A percentile compares a stretch with the other conserved stretches of the same genome.
Conservation (phyloP, 257 asterid species). For the Solanum piurae region DNA sequence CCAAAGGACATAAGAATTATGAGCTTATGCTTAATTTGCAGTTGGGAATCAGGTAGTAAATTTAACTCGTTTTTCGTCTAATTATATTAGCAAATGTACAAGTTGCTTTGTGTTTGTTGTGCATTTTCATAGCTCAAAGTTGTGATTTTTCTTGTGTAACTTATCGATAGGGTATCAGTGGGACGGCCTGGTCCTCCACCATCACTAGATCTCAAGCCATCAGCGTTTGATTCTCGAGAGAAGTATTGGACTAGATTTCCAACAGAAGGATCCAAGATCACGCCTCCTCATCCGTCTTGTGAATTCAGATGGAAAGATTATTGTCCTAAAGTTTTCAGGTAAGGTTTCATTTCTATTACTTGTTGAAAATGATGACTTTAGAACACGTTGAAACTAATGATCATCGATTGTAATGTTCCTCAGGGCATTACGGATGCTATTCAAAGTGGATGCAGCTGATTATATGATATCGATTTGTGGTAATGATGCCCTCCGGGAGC, state of each 20-base stretch:
- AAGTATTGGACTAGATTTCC: conserved; percentile 2
- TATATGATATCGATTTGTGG: conserved; percentile 2
- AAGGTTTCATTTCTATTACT: not conserved
- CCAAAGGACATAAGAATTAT: conserved; percentile 30
- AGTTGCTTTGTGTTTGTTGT: not conserved
- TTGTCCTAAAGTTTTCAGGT: conserved; percentile 2
- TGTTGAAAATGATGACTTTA: not conserved
- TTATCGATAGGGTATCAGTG: not conserved
- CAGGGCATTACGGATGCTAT: not conserved
- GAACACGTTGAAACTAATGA: not conserved
- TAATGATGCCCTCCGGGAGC: not conserved
- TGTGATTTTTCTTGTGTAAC: not conserved
- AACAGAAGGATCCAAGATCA: not conserved
- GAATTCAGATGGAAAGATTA: conserved; percentile 2
- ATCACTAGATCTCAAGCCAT: not conserved
- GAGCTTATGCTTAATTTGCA: conserved; percentile 35
- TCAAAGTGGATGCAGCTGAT: conserved; percentile 4
- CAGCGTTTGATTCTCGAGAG: not conserved
- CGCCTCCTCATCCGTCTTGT: not conserved
- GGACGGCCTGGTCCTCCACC: conserved; percentile 3
- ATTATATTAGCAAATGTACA: not conserved
- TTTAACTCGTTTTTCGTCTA: not conserved
- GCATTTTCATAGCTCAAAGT: not conserved
- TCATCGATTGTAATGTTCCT: not conserved
- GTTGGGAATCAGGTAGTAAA: conserved; percentile 25